Evolutionary conservation across 75 land plant genomes (phyloP).

Genomic region (Larix kaempferi): DNA sequence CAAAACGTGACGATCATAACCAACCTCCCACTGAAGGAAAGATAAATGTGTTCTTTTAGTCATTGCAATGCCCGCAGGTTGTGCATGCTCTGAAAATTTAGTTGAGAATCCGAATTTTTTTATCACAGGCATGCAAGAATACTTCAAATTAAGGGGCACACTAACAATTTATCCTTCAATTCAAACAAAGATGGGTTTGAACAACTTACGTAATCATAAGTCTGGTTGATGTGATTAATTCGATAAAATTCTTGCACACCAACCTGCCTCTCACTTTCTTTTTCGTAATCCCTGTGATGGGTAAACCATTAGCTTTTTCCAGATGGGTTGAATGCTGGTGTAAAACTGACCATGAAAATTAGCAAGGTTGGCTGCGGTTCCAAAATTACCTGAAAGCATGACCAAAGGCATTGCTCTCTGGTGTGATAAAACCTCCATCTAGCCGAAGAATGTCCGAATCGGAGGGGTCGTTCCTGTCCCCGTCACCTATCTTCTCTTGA

Average conservation of each 20-base stretch:
- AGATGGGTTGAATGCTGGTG: neutral
- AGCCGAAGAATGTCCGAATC: conserved; percentile 17
- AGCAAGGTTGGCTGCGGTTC: too few species aligned
- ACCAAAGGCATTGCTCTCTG: conserved; percentile 56
- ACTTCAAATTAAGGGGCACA: too few species aligned
- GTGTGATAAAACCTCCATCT: conserved; percentile 56
- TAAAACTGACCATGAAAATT: too few species aligned
- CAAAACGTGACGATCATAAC: neutral
- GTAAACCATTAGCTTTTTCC: neutral
- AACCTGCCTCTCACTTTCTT: conserved; percentile 44
- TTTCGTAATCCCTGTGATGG: conserved; percentile 50
- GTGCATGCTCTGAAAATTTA: neutral
- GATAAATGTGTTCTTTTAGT: neutral
- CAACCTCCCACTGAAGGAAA: neutral
- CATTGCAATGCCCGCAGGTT: neutral
- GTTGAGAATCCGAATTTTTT: too few species aligned
- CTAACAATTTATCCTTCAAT: too few species aligned
- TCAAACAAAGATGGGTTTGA: neutral
- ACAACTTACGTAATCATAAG: conserved; percentile 53
- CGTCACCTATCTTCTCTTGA: too few species aligned
- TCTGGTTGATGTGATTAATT: conserved; percentile 61
- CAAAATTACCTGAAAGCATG: conserved; percentile 57
- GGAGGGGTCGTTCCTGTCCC: too few species aligned
- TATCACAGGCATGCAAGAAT: too few species aligned
- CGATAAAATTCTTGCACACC: conserved; percentile 66